Conservation (phyloP, 139 green algal species). For the Picochlorum sp. region DNA sequence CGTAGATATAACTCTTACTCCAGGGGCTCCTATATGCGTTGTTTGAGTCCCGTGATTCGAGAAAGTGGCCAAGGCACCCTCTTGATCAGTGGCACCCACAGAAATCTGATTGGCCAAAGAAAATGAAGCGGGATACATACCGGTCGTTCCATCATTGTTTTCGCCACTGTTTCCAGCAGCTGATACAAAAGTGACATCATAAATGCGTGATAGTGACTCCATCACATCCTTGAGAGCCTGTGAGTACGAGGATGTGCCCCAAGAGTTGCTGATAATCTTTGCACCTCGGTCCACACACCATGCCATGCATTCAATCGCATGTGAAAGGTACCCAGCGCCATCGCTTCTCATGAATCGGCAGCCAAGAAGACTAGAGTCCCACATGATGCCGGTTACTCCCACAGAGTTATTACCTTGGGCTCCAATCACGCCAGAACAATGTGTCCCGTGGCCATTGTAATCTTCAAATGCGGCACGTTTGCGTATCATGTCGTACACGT, state of each 20-base stretch:
- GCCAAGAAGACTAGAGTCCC: conserved; percentile 4
- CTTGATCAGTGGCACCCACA: not conserved
- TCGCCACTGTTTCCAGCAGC: conserved; percentile 1
- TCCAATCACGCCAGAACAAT: not conserved
- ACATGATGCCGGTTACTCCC: conserved; percentile 5
- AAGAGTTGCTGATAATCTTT: conserved; percentile 8
- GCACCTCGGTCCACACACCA: conserved; percentile 2
- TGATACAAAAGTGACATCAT: not conserved
- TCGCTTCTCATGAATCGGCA: conserved; percentile 15
- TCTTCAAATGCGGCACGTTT: not conserved
- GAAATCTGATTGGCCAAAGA: not conserved
- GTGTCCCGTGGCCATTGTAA: not conserved
- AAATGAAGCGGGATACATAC: conserved; percentile 2
- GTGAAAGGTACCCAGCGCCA: not conserved
- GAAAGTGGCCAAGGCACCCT: not conserved
- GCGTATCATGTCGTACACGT: not conserved
- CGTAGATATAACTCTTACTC: conserved; percentile 12
- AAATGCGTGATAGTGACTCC: not conserved
- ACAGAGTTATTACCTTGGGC: conserved; percentile 10
- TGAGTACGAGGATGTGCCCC: not conserved
- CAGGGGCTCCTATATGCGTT: conserved; percentile 3
- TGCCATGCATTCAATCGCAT: not conserved
- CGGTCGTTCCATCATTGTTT: conserved; percentile 4
- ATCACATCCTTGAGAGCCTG: conserved; percentile 4
- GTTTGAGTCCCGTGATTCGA: conserved; percentile 3